Conservation (phyloP, 2,329 filamentous ascomycete genomes). For the Ascochyta pisi region DNA sequence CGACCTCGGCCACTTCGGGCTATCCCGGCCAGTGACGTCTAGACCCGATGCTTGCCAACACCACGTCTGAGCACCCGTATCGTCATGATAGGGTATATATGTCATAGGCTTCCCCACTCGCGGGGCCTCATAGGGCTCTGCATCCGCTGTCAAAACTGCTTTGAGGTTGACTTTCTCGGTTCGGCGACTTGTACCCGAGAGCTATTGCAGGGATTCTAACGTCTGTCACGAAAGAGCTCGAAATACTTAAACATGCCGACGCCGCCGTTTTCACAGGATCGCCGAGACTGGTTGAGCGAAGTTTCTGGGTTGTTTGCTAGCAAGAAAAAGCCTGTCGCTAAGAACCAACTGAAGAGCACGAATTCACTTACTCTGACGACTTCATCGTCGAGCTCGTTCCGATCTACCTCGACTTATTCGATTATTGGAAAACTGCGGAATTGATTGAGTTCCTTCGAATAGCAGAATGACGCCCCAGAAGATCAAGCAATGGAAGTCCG, state of each 20-base stretch:
- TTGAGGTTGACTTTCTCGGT: constrained; percentile 5
- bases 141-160: constrained; percentile 13
- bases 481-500: constrained; percentile 52
- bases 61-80: constrained; percentile 12
- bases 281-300: constrained; percentile 46
- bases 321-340: constrained; percentile 27
- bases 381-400: constrained; percentile 14
- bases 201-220: constrained; percentile 9
- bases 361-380: constrained; percentile 13
- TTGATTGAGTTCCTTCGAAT: constrained; percentile 8
- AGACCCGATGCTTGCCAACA: constrained; percentile 18
- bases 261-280: constrained; percentile 45
- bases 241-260: constrained; percentile 38
- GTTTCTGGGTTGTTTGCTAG: constrained; percentile 35
- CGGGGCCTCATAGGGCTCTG: constrained; percentile 6
- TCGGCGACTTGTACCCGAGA: constrained; percentile 14
- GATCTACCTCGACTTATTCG: constrained; percentile 16
- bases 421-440: constrained; percentile 11
- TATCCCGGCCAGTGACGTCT: constrained; percentile 20
- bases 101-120: constrained; percentile 17
- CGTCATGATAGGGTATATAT: constrained; percentile 22
- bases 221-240: constrained; percentile 4
- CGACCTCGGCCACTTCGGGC: constrained; percentile 19
- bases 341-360: constrained; percentile 16
- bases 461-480: constrained; percentile 35